phyloP scores from a whole-genome alignment of 176 grass and related monocot species.

The Avena atlantica region DNA sequence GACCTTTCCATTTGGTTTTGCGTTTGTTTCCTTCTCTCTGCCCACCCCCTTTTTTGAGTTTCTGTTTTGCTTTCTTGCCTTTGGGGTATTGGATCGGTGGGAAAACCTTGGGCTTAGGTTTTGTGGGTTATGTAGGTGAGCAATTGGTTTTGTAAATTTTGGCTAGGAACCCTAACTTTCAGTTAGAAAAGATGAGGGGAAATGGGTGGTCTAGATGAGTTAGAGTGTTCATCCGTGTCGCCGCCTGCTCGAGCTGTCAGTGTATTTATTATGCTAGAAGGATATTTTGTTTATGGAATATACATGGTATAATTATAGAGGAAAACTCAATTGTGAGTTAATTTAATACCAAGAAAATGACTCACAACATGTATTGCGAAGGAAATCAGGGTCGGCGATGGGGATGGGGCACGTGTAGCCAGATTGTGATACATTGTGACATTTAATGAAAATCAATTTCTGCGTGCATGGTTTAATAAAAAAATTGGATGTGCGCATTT shows the following conservation, averaged over 20 bases:
- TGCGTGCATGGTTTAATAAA: not conserved
- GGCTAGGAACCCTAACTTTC: not conserved
- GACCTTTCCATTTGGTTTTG: not conserved
- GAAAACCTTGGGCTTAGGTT: not conserved
- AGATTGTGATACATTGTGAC: fast-evolving
- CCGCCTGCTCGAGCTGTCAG: not conserved
- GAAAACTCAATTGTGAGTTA: not conserved
- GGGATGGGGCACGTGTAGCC: fast-evolving
- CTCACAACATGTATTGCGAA: fast-evolving
- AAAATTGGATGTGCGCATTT: not conserved
- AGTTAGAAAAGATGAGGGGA: not conserved
- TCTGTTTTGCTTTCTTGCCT: not conserved
- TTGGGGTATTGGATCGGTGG: not conserved
- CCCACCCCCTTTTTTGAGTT: not conserved
- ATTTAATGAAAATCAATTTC: not conserved
- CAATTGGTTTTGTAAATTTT: not conserved
- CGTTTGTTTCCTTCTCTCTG: not conserved
- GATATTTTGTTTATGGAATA: not conserved
- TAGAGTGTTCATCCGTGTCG: not conserved
- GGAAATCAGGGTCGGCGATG: not conserved
- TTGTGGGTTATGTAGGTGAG: not conserved
- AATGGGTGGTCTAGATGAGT: not conserved
- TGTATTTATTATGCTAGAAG: not conserved
- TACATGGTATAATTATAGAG: too few species aligned
- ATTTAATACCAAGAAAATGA: too few species aligned